Evolutionary conservation across 2,329 filamentous ascomycete species (phyloP), one percentile per base, ranked within the genome.

Genomic region (Exophiala calicioides): DNA sequence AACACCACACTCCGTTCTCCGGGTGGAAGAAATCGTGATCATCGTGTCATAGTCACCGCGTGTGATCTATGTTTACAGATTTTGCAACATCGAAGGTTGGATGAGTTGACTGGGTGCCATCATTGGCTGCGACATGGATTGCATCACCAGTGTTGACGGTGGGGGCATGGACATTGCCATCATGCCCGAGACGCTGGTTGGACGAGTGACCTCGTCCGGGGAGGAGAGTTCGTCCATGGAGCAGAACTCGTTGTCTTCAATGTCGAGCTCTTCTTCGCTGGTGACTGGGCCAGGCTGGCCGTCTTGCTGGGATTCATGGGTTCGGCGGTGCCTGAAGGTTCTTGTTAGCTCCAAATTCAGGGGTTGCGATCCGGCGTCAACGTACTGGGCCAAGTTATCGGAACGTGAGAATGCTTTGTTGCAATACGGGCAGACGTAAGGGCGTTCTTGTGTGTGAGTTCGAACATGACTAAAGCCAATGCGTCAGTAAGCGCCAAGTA

Each of bases 401-500:
- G 91, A 97, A 73, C 93, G 81, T 50, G 93, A 97, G 71, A 98
- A 98, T 58, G 91, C 91, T 78, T 97, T 97, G 79, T 88, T 95
- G 82, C 93, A 98, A 70, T 95, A 85, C 60, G 88, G 87, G 81
- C 93, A 98, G 66, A 94, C 85, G 72, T 98, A 98, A 61, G 93
- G 93, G 74, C 91, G 88, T 78, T 98, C 93, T 78, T 98, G 93
- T 46, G 93, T 98, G 78, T 98, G 93, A 64, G 93, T 98, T 74
- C 93, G 88, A 70, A 98, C 93, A 75, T 98, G 93, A 79, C 90
- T 95, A 80, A 61, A n/a, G n/a, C 4, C 19, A 66, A 46, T 30
- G 13, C 62, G 60, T 75, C 64, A 75, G 72, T 72, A 65, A 69
- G 76, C 73, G 74, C 70, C 68, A 73, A 57, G 58, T 68, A 71